These are phyloP conservation scores for Naganishia vishniacii DNA, from an alignment of 768 basidiomycete species.

Conservation along the genomic window DNA sequence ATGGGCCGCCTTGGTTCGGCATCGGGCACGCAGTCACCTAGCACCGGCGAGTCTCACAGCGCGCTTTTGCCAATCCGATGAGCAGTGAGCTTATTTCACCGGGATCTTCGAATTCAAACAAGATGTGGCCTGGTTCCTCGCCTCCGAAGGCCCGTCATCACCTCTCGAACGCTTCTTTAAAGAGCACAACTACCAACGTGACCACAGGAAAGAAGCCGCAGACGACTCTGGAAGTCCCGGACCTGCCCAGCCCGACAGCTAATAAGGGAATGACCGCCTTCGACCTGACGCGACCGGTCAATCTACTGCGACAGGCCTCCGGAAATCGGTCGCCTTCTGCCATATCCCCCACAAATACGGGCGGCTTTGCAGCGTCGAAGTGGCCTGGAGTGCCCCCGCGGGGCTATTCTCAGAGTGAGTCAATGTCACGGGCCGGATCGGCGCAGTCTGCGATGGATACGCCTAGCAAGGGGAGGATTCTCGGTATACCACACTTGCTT, in stretches of 20 bases:
- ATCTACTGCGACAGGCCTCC: neutral
- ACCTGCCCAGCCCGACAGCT: neutral
- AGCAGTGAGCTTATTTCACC: neutral
- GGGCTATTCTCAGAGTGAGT: slow-evolving; percentile 5
- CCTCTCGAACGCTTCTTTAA: neutral
- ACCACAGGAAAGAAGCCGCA: neutral
- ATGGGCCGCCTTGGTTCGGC: slow-evolving; percentile 8
- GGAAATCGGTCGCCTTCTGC: slow-evolving; percentile 14
- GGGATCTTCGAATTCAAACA: neutral
- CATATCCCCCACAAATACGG: slow-evolving; percentile 2
- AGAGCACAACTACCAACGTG: neutral
- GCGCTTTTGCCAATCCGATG: neutral
- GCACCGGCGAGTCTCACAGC: slow-evolving; percentile 9
- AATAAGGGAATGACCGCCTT: neutral
- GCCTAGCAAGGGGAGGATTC: neutral
- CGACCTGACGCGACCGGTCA: neutral
- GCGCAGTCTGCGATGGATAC: neutral
- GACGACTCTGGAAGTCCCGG: neutral
- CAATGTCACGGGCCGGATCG: neutral
- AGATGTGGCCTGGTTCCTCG: neutral
- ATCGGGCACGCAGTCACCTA: slow-evolving; percentile 11
- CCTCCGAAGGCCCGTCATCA: neutral
- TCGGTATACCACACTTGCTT: neutral
- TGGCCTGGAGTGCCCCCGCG: neutral
- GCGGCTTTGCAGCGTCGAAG: neutral